Base-by-base conservation (phyloP, 1,284 basidiomycete species). In the Leccinum ponderosum region DNA sequence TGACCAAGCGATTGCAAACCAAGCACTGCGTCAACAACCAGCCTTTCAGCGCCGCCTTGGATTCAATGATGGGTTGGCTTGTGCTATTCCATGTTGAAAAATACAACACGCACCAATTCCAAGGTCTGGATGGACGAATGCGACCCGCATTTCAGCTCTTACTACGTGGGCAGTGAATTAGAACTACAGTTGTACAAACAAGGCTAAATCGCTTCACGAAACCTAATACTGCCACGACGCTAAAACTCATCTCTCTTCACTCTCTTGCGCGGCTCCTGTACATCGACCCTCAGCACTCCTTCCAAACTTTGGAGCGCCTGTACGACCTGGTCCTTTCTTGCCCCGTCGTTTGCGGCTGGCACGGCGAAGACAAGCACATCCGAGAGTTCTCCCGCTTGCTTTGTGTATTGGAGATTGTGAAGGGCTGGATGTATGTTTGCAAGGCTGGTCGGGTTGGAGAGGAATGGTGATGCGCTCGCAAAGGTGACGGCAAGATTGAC, bases 1-100 rank as follows among this genome's bases (percentile, higher is more conserved):
- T 98, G 95, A 0, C 96, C 97, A 3, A 89, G 82, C 9, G 83
- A 79, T 74, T 98, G 91, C 14, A 99, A 79, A 1, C 93, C 90
- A 0, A 97, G 80, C 0, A 97, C 96, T 15, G 95, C 94, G 74
- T 99, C 97, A n/a, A 98, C 95, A 1, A 99, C 89, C 8, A 98
- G 84, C 51, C 95, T 83, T 76, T 99, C 97, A 1, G 97, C 97
- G 12, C 97, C 97, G 66, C 95, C 95, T 97, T 56, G 42, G 2
- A 22, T 53, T 6, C 66, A 14, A 9, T 11, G 27, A 15, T 20
- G n/a, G 22, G 7, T 50, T 51, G 48, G 48, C 53, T 55, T n/a
- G 37, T 57, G 54, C n/a, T 56, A 2, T 14, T 31, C 27, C 22
- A 39, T 42, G 7, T 7, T 8, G n/a, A 20, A 12, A n/a, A n/a